Evolutionary conservation across 2,329 filamentous ascomycete species (phyloP).

Genomic region (Tolypocladium tropicale): DNA sequence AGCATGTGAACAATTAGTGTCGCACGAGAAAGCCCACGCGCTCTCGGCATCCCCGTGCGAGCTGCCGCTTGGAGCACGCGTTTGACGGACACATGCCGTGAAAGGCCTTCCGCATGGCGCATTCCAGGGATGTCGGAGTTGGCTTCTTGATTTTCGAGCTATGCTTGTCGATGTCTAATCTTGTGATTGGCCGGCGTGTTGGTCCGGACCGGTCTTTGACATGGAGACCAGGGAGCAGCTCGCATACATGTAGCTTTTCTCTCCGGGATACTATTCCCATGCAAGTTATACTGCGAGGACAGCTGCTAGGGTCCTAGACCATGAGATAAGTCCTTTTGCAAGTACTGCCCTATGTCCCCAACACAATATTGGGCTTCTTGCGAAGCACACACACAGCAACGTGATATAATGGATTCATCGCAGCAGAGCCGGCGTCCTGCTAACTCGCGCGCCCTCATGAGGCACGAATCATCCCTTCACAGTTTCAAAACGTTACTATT

Average conservation of each 20-base stretch:
- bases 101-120: background rate
- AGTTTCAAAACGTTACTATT: too few relatives aligned
- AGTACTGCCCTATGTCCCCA: too few relatives aligned
- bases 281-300: background rate
- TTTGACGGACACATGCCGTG: background rate
- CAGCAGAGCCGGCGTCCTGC: too few relatives aligned
- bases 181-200: background rate
- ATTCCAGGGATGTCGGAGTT: too few relatives aligned
- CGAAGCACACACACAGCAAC: too few relatives aligned
- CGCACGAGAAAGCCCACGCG: background rate
- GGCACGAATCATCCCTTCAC: background rate
- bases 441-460: too few relatives aligned
- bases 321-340: background rate
- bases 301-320: background rate
- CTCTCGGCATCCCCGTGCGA: background rate
- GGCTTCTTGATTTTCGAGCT: background rate
- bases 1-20: too few relatives aligned
- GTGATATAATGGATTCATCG: too few relatives aligned
- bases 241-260: background rate
- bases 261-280: too few relatives aligned
- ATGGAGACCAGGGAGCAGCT: background rate
- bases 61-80: background rate
- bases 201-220: background rate
- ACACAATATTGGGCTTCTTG: too few relatives aligned
- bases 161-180: background rate